These are phyloP conservation scores for Saccharomyces jurei DNA, from an alignment of 805 yeast genomes.

Conservation along the genomic window DNA sequence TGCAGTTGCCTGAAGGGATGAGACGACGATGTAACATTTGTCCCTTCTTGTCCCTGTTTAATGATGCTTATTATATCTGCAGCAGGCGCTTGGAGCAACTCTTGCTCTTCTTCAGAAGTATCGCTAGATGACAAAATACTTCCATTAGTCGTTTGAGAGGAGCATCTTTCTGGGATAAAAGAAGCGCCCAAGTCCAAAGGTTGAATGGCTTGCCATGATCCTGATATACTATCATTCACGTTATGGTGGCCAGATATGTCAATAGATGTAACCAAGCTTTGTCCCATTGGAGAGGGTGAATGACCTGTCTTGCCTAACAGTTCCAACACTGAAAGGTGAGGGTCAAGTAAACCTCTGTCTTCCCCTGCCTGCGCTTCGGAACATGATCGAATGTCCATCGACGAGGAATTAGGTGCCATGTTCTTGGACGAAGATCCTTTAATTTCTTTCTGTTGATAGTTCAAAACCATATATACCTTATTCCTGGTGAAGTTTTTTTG, in stretches of 20 bases:
- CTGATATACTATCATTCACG: constrained; percentile 15
- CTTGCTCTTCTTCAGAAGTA: constrained; percentile 28
- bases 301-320: constrained; percentile 9
- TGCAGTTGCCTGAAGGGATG: not conserved
- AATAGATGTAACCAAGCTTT: not conserved
- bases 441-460: not conserved
- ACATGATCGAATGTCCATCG: not conserved
- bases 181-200: constrained; percentile 7
- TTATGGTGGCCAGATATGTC: not conserved
- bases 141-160: constrained; percentile 14
- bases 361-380: not conserved
- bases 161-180: constrained; percentile 10
- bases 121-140: constrained; percentile 25
- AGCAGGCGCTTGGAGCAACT: constrained; percentile 5
- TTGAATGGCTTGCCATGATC: constrained; percentile 27
- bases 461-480: not conserved
- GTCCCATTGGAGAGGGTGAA: not conserved
- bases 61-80: constrained; percentile 1
- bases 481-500: not conserved
- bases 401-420: not conserved
- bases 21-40: constrained; percentile 1
- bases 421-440: not conserved
- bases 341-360: constrained; percentile 21
- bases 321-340: constrained; percentile 26
- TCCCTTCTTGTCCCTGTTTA: constrained; percentile 3